phyloP scores from a whole-genome alignment of 148 eudicot species.

The Amaranthus cruentus region DNA sequence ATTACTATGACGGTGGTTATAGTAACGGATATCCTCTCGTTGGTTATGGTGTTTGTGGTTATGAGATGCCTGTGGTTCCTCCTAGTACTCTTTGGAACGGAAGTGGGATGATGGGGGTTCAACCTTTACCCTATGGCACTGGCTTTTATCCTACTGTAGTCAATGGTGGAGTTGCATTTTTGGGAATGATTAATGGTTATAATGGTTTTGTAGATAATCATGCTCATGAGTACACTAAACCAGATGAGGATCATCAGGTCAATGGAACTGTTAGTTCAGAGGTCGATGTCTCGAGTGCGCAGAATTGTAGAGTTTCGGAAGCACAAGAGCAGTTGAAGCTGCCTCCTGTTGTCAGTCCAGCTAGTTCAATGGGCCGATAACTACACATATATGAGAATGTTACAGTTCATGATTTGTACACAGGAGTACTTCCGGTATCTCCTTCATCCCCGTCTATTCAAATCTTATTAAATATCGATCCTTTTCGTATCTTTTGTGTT shows the following conservation, averaged over 20 bases:
- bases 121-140: slow-evolving; percentile 40
- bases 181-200: slow-evolving; percentile 26
- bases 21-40: slow-evolving; percentile 30
- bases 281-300: slow-evolving; percentile 16
- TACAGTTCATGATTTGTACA: slow-evolving; percentile 35
- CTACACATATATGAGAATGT: slow-evolving; percentile 7
- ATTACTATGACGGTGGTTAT: slow-evolving; percentile 37
- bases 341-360: slow-evolving; percentile 32
- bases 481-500: slow-evolving; percentile 20
- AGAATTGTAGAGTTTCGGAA: slow-evolving; percentile 23
- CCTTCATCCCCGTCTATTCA: slow-evolving; percentile 19
- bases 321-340: slow-evolving; percentile 17
- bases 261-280: slow-evolving; percentile 20
- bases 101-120: slow-evolving; percentile 30
- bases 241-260: slow-evolving; percentile 2
- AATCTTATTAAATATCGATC: slow-evolving; percentile 23
- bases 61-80: slow-evolving; percentile 41
- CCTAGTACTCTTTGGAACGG: slow-evolving; percentile 39
- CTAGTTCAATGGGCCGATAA: slow-evolving; percentile 19
- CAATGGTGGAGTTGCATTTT: slow-evolving; percentile 38
- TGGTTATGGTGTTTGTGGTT: slow-evolving; percentile 45
- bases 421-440: slow-evolving; percentile 28
- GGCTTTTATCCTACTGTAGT: slow-evolving; percentile 39
- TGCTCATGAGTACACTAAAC: slow-evolving; percentile 16
- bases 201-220: slow-evolving; percentile 2